Base-by-base conservation (phyloP, 495 filamentous ascomycete species). In the Apodospora peruviana region DNA sequence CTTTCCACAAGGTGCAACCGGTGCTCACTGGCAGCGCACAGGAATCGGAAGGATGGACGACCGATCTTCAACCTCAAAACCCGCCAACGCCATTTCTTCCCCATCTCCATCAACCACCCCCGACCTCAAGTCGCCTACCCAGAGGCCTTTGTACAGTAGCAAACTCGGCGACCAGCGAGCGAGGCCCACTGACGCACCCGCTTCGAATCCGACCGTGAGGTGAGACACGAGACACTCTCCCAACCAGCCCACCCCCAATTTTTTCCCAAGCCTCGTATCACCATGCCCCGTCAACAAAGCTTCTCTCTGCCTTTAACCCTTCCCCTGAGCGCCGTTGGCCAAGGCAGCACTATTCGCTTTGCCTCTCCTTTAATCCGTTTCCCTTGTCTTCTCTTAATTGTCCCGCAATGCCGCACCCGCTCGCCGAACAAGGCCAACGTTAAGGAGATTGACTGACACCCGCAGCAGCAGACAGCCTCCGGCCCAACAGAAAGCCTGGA, bases 401-500 rank as follows among this genome's bases (percentile, higher is more conserved):
- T 38, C 16, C 36, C 16, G 27, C 14, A 32, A 32, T 32, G 27
- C 27, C 43, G 35, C 22, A 24, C 38, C 24, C 34, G 35, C 23
- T 34, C 34, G 36, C 25, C 46, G 32, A 21, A 25, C 22, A 24
- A 32, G 7, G 27, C 7, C 27, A 14, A 12, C 20, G 16, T 1
- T 12, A 55, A 53, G 50, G 27, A 55, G 40, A 55, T 50, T 45
- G 56, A 56, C 57, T 59, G 52, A 57, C 55, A 44, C 50, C 52
- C 49, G 49, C 57, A 62, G 36, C 57, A 72, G 36, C 56, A 71
- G 67, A 62, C 60, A 62, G 56, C 57, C 65, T 62, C 55, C 68
- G 52, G 62, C 54, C 52, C 59, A 59, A 55, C 66, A 69, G 47
- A 65, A 67, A 59, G 66, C 62, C 43, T 65, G 66, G 62, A 65